Evolutionary conservation across 257 asterid genomes (phyloP), one percentile per base, ranked within the genome.

Genomic region (Vinca minor): DNA sequence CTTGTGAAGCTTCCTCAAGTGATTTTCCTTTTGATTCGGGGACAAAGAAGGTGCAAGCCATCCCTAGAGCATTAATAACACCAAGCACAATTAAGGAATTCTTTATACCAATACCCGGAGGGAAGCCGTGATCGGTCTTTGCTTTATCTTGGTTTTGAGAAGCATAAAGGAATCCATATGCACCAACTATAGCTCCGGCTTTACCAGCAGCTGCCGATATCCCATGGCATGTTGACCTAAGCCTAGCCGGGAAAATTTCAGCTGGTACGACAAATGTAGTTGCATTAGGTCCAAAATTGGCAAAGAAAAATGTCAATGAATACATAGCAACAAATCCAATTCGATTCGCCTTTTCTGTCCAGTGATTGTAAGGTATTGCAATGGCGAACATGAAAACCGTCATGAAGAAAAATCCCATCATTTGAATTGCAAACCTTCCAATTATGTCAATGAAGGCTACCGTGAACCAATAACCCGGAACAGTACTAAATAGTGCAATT

Each of bases 201-300:
- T 55, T 66, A 18, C 71, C 47, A 0, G 71, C 64, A n/a, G 58
- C 64, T 0, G 64, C 71, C 0, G 58, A 66, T 42, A 56, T 66
- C 17, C 71, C 71, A 12, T 56, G 71, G 35, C 71, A 66, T 2
- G 71, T 66, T 4, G 69, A 69, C 15, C 74, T 32, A 9, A 69
- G 63, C 56, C 69, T 28, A 1, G 74, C 74, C 1, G 74, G 66
- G 50, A 64, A 70, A 15, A 63, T 63, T 29, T 70, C 74, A 1
- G 74, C 70, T 7, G 74, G 69, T 4, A 70, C 74, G 1, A 63
- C 75, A 29, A 71, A 71, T 20, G 71, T 71, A 0, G 75, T 71
- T 0, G 71, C 71, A 39, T 71, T 71, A 58, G 71, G 71, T 21
- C 71, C 67, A 13, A 71, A 71, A 14, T 71, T 71, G 0, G 71